Evolutionary conservation across 441 rosid species (phyloP).

Genomic region (Breynia disticha): DNA sequence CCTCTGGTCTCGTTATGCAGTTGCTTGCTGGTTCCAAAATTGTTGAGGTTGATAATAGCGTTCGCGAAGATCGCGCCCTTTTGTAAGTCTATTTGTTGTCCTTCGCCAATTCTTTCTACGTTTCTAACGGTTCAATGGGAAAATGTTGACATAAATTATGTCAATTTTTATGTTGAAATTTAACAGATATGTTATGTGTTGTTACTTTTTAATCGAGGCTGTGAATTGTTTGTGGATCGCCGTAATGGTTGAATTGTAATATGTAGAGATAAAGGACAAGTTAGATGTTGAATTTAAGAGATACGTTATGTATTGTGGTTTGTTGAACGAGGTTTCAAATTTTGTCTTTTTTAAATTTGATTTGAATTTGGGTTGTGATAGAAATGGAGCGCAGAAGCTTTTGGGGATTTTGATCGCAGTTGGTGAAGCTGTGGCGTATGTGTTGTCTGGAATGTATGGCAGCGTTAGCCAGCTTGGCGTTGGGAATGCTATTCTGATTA

Average conservation of each 20-base stretch:
- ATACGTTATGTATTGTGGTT: no score
- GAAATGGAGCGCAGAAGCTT: constrained; percentile 82
- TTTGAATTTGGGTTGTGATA: constrained; percentile 4
- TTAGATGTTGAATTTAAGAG: no score
- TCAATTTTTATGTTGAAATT: no score
- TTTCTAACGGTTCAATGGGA: no score
- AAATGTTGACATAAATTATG: no score
- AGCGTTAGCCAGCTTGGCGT: constrained; percentile 81
- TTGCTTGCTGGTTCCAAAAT: constrained; percentile 76
- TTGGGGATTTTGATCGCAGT: constrained; percentile 75
- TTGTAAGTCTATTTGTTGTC: constrained; percentile 33
- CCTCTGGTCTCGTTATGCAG: constrained; percentile 85
- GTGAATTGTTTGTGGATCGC: no score
- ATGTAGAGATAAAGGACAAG: no score
- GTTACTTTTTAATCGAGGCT: no score
- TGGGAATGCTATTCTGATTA: constrained; percentile 87
- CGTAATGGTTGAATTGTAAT: no score
- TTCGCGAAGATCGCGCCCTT: constrained; percentile 85
- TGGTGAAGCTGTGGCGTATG: constrained; percentile 91
- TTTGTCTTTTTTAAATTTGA: not conserved
- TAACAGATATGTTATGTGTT: no score
- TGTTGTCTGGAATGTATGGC: constrained; percentile 90
- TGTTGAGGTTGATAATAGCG: constrained; percentile 79
- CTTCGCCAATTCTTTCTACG: not conserved
- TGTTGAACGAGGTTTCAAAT: no score